Conservation (phyloP, 2,329 filamentous ascomycete genomes). For the Iodosphaeria phyllophila region DNA sequence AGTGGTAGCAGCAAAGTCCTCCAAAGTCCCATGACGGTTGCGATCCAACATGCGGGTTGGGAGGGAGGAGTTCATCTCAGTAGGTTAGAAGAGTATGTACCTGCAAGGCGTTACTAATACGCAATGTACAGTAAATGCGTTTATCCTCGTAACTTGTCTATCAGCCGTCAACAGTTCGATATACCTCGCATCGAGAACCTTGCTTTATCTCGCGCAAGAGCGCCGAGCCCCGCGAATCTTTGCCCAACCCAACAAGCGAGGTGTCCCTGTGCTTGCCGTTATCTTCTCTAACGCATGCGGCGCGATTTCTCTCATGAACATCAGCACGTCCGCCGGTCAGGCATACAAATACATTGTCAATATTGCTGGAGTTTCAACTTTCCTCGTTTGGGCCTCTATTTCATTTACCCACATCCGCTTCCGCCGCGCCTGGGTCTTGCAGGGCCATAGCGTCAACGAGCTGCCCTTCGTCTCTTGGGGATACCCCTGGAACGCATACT, state of each 20-base stretch:
- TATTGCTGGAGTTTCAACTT: constrained; percentile 49
- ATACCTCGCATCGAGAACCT: constrained; percentile 57
- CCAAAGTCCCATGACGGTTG: constrained; percentile 55
- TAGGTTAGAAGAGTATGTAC: no score
- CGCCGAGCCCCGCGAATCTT: constrained; percentile 53
- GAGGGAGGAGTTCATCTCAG: constrained; percentile 53
- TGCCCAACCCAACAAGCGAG: constrained; percentile 45
- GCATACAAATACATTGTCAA: constrained; percentile 56
- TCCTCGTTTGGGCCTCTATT: constrained; percentile 54
- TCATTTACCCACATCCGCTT: constrained; percentile 56
- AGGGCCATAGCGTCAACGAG: constrained; percentile 33
- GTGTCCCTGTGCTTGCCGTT: constrained; percentile 40
- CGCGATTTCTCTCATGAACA: constrained; percentile 56
- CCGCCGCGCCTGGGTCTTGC: constrained; percentile 39
- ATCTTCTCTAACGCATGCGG: constrained; percentile 54
- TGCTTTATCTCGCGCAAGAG: constrained; percentile 59
- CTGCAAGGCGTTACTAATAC: no score
- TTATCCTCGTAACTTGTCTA: constrained; percentile 56
- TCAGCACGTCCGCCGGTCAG: constrained; percentile 43
- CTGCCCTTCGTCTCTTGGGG: constrained; percentile 35
- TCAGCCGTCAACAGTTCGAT: constrained; percentile 58
- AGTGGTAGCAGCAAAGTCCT: constrained; percentile 43
- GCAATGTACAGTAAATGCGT: no score
- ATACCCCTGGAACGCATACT: constrained; percentile 40
- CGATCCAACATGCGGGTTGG: constrained; percentile 58